Evolutionary conservation across 129 eudicot species (phyloP).

Genomic region (Kitagawia praeruptora): DNA sequence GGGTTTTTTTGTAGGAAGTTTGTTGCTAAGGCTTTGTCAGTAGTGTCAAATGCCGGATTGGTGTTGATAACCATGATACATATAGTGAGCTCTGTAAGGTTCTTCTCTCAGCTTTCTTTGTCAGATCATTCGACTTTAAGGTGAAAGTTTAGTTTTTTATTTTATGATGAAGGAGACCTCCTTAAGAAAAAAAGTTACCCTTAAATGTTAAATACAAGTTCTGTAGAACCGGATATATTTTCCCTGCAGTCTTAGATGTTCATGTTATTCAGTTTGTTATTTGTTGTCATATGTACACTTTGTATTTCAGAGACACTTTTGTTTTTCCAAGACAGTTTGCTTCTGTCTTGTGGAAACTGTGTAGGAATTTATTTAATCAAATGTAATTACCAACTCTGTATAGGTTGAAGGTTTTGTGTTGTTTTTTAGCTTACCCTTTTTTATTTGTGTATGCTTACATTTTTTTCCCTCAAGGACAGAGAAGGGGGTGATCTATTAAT

Average conservation of each 20-base stretch:
- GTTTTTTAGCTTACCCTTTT: neutral
- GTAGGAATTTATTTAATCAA: neutral
- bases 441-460: neutral
- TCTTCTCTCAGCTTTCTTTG: too few species aligned
- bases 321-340: neutral
- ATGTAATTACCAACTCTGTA: neutral
- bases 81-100: too few species aligned
- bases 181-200: too few species aligned
- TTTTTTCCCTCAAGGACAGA: neutral
- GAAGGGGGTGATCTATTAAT: neutral
- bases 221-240: neutral
- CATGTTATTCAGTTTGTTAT: neutral
- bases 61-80: too few species aligned
- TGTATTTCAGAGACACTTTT: neutral
- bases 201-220: neutral
- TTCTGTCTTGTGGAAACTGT: neutral
- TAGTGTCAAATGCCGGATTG: too few species aligned
- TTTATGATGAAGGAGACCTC: neutral
- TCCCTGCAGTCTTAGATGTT: neutral
- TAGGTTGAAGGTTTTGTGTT: neutral
- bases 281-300: neutral
- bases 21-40: constrained; percentile 89
- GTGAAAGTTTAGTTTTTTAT: neutral
- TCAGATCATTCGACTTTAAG: neutral
- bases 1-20: constrained; percentile 8